Evolutionary conservation across 345 rosid species (phyloP), one percentile per base, ranked within the genome.

Genomic region (Orychophragmus violaceus): DNA sequence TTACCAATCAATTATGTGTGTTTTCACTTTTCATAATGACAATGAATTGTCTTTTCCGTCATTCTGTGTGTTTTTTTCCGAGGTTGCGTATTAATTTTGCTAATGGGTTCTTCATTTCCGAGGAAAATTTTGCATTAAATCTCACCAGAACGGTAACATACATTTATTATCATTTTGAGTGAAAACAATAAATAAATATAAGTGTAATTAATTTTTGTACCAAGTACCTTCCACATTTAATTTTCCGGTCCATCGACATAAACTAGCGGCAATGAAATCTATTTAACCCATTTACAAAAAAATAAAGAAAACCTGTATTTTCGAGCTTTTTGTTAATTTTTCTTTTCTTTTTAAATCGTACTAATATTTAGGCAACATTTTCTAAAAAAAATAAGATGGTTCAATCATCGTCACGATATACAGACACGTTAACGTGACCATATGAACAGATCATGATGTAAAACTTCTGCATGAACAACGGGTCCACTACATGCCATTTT

Each of bases 91-190:
- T 41, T 72, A 65, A 59, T 30, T 65, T 48, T n/a, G 17, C 14
- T 58, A 5, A 41, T 59, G 22, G 12, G 32, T 17, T 59, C 24
- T 66, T 32, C 62, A 25, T 9, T 32, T 51, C 18, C 68, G 72
- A 73, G 68, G 62, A 5, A 21, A 30, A 28, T 14, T 0, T 16
- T 65, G 41, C 72, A 73, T 73, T 66, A 23, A 73, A 59, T 51
- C 3, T 50, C 46, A 32, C 37, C 21, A 8, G 32, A 73, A 66
- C 77, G 77, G 72, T 66, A 66, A 66, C 68, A 66, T 41, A 51
- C 68, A 73, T 66, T 73, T 59, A 64, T 59, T 51, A 49, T 59
- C 50, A 59, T 59, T 59, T 59, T 6, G 23, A 30, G 22, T 11
- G 39, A 59, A 27, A 66, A 23, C 11, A 51, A 41, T 11, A 27